A percentile compares a stretch with the other conserved stretches of the same genome.
phyloP scores from a whole-genome alignment of 805 yeast species.

The Nakazawaea anatomiae region DNA sequence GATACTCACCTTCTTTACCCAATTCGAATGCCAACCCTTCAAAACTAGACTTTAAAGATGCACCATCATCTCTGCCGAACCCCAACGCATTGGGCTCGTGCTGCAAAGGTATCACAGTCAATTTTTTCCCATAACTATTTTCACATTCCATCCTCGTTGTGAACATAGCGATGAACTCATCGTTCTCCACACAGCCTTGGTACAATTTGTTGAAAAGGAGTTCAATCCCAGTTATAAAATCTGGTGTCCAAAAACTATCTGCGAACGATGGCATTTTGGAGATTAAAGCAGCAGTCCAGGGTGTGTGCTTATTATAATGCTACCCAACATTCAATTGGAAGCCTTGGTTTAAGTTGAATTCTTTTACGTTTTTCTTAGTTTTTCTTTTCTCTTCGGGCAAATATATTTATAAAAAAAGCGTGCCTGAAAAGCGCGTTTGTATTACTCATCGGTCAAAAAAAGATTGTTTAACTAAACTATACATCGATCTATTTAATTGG shows the following conservation, averaged over 20 bases:
- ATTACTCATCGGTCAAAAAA: too few relatives aligned
- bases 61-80: slow-evolving; percentile 51
- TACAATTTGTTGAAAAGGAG: slow-evolving; percentile 46
- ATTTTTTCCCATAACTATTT: slow-evolving; percentile 52
- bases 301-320: too few relatives aligned
- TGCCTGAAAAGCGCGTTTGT: too few relatives aligned
- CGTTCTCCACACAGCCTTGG: slow-evolving; percentile 66
- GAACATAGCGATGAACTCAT: slow-evolving; percentile 60
- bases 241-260: slow-evolving; percentile 73
- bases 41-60: slow-evolving; percentile 58
- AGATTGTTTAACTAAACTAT: too few relatives aligned
- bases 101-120: slow-evolving; percentile 33
- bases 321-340: too few relatives aligned
- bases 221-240: slow-evolving; percentile 49
- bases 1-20: slow-evolving; percentile 52
- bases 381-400: neutral
- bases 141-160: slow-evolving; percentile 71
- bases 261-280: slow-evolving; percentile 51
- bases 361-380: too few relatives aligned
- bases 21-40: slow-evolving; percentile 51
- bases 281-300: too few relatives aligned
- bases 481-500: too few relatives aligned
- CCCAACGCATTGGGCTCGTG: slow-evolving; percentile 34
- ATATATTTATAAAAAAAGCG: too few relatives aligned
- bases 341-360: too few relatives aligned